A percentile compares a stretch with the other conserved stretches of the same genome.
Evolutionary conservation across 352 stramenopile genomes (phyloP).

Genomic region (Pythium volutum): DNA sequence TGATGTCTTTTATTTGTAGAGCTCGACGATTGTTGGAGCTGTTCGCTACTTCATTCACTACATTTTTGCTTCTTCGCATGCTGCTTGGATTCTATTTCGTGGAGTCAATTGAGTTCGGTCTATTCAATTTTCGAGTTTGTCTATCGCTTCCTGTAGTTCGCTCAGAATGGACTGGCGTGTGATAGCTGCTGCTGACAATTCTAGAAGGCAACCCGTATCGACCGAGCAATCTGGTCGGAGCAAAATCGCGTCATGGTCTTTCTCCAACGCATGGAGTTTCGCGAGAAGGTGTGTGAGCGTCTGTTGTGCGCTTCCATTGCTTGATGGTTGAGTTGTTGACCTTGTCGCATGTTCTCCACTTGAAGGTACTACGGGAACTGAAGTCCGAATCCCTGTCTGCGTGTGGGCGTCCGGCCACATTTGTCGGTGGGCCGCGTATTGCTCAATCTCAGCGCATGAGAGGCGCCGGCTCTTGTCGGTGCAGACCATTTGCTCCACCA

Average conservation of each 20-base stretch:
- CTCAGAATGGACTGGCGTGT: background rate
- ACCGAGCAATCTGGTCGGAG: background rate
- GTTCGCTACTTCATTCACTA: background rate
- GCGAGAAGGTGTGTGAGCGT: background rate
- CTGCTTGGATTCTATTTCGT: background rate
- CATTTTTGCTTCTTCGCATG: background rate
- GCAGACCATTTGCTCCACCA: conserved; percentile 55
- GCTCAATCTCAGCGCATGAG: conserved; percentile 52
- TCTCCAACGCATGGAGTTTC: background rate
- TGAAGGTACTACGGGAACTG: background rate
- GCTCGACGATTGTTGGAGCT: background rate
- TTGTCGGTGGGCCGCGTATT: conserved; percentile 4
- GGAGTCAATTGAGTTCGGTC: background rate
- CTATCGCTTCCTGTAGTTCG: background rate
- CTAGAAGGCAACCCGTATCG: background rate
- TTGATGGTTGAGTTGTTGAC: background rate
- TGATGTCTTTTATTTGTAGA: background rate
- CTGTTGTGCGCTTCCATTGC: background rate
- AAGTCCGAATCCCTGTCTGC: background rate
- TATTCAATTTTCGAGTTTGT: background rate
- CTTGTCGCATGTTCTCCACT: background rate
- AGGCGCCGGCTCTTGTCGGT: conserved; percentile 36
- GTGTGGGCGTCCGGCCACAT: conserved; percentile 12
- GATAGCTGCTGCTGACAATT: background rate
- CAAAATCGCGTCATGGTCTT: background rate